These are phyloP conservation scores for Quercus lobata DNA, from an alignment of 331 rosid species.

Conservation along the genomic window DNA sequence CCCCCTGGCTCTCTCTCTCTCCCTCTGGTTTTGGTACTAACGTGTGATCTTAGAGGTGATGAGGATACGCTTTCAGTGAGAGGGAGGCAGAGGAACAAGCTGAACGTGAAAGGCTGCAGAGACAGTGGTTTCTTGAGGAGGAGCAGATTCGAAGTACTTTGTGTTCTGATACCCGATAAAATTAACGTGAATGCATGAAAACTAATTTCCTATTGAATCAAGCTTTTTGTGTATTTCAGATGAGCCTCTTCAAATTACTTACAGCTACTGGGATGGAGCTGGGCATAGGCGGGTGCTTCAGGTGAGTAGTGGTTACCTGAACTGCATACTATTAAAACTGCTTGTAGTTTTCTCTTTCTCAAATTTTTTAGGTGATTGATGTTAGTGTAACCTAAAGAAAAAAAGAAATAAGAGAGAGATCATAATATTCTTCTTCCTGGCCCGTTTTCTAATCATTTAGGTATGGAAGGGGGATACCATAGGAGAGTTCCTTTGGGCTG, in stretches of 20 bases:
- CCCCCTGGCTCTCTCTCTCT: background rate
- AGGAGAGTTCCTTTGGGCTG: slow-evolving; percentile 91
- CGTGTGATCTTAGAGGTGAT: slow-evolving; percentile 66
- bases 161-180: background rate
- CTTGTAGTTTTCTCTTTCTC: background rate
- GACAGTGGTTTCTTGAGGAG: slow-evolving; percentile 83
- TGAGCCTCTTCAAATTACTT: slow-evolving; percentile 93
- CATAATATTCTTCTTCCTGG: background rate
- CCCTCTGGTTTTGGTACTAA: slow-evolving; percentile 36
- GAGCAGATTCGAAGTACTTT: slow-evolving; percentile 76
- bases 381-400: too few species aligned
- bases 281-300: slow-evolving; percentile 92
- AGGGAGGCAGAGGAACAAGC: slow-evolving; percentile 99
- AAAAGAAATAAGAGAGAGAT: too few species aligned
- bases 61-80: slow-evolving; percentile 86
- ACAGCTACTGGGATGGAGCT: slow-evolving; percentile 99
- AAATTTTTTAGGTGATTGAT: background rate
- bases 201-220: background rate
- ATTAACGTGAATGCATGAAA: background rate
- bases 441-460: slow-evolving; percentile 27
- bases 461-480: slow-evolving; percentile 86
- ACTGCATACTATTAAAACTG: background rate
- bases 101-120: slow-evolving; percentile 89
- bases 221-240: slow-evolving; percentile 39
- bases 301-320: slow-evolving; percentile 39